Conservation (phyloP, 331 rosid species). For the Pyrus hybrid region DNA sequence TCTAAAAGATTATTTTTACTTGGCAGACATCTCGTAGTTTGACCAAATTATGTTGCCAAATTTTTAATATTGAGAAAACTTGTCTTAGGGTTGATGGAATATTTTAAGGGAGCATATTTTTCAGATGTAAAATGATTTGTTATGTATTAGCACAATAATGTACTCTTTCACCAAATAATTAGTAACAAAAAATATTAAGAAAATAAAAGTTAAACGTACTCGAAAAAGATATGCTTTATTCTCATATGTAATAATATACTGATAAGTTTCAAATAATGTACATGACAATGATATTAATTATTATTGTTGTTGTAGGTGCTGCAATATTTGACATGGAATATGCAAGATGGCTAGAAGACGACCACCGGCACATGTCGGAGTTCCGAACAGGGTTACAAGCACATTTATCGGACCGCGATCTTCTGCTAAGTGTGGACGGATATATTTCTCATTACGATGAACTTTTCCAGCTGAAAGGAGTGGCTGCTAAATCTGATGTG, state of each 20-base stretch:
- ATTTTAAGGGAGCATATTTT: background rate
- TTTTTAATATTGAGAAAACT: background rate
- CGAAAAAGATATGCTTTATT: background rate
- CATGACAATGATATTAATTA: background rate
- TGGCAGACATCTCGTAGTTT: constrained; percentile 14
- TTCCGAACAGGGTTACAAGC: constrained; percentile 54
- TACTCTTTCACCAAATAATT: background rate
- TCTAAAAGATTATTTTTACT: background rate
- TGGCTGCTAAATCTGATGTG: constrained; percentile 78
- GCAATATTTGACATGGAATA: constrained; percentile 95
- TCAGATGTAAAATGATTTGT: background rate
- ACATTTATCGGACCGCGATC: constrained; percentile 48
- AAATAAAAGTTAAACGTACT: background rate
- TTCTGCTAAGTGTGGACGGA: constrained; percentile 51
- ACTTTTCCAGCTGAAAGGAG: constrained; percentile 53
- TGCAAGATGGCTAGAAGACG: constrained; percentile 86
- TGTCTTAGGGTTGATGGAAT: background rate
- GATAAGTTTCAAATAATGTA: no score
- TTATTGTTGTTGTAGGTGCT: constrained; percentile 40
- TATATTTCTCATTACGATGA: constrained; percentile 71
- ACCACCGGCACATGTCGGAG: constrained; percentile 66
- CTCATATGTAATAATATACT: background rate
- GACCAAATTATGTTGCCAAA: constrained; percentile 11
- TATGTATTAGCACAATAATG: background rate
- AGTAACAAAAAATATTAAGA: background rate